A percentile compares a stretch with the other conserved stretches of the same genome.
phyloP scores from a whole-genome alignment of 176 grass and related monocot species.

The Triticum urartu region DNA sequence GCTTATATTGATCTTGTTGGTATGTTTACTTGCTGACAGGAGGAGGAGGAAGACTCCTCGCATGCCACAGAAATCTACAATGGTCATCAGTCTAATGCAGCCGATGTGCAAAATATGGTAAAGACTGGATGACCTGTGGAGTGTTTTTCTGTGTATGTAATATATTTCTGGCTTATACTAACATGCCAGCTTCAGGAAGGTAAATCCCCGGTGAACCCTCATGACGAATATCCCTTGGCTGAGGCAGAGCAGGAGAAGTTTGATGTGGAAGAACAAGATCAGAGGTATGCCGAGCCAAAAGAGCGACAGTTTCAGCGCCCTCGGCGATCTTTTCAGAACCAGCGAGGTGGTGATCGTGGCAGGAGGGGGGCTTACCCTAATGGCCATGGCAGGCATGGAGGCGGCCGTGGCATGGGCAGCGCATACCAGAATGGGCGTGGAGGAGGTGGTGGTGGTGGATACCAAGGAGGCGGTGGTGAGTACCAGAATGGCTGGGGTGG shows the following conservation, averaged over 20 bases:
- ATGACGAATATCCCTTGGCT: conserved; percentile 20
- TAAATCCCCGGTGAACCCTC: conserved; percentile 5
- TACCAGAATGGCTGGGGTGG: conserved; percentile 43
- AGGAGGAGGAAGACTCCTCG: conserved; percentile 16
- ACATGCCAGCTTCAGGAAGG: conserved; percentile 45
- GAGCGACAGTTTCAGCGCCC: conserved; percentile 45
- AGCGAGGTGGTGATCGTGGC: conserved; percentile 39
- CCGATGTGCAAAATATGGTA: conserved; percentile 43
- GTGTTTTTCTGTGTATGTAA: background rate
- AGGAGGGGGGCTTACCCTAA: conserved; percentile 52
- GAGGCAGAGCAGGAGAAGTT: conserved; percentile 51
- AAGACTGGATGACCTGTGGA: background rate
- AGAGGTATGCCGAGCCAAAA: conserved; percentile 33
- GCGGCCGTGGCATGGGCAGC: conserved; percentile 33
- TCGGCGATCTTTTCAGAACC: conserved; percentile 38
- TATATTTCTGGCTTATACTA: background rate
- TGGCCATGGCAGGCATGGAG: conserved; percentile 46
- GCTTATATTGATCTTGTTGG: background rate
- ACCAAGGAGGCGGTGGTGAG: background rate
- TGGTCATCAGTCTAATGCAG: conserved; percentile 28
- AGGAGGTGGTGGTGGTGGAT: too few species aligned
- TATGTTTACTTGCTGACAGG: conserved; percentile 17
- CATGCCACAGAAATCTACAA: conserved; percentile 34
- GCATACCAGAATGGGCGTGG: too few species aligned
- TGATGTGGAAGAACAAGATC: conserved; percentile 47